phyloP scores from a whole-genome alignment of 2,329 filamentous ascomycete species.

The Ophiosphaerella herpotricha region DNA sequence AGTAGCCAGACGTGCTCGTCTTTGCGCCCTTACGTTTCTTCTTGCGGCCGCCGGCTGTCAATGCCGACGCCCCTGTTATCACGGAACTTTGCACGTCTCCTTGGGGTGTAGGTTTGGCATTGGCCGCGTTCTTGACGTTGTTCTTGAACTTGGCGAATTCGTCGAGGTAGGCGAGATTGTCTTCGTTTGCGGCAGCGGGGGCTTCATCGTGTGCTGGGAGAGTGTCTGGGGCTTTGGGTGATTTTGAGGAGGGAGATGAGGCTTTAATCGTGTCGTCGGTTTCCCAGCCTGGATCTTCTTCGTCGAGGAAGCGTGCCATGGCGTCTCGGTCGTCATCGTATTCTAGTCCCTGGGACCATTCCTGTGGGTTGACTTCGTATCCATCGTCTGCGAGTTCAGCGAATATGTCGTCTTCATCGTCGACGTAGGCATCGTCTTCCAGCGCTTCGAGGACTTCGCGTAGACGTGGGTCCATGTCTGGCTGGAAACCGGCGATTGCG shows the following conservation, averaged over 20 bases:
- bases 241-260: constrained; percentile 46
- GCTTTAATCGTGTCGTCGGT: constrained; percentile 87
- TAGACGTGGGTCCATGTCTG: constrained; percentile 94
- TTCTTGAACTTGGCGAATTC: constrained; percentile 96
- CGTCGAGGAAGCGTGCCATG: constrained; percentile 53
- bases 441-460: constrained; percentile 90
- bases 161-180: constrained; percentile 82
- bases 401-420: constrained; percentile 83
- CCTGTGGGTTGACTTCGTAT: constrained; percentile 74
- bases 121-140: constrained; percentile 60
- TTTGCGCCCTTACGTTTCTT: constrained; percentile 97
- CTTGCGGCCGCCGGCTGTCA: constrained; percentile 71
- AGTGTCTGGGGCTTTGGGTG: constrained; percentile 53
- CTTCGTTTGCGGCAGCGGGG: constrained; percentile 44
- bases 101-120: constrained; percentile 53
- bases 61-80: constrained; percentile 70
- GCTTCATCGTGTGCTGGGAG: constrained; percentile 42
- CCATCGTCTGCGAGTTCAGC: constrained; percentile 70
- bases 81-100: constrained; percentile 72
- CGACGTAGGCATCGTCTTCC: constrained; percentile 94
- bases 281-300: constrained; percentile 86
- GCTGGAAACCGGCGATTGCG: constrained; percentile 88
- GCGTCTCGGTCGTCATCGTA: constrained; percentile 42
- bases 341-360: constrained; percentile 69
- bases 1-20: constrained; percentile 84